Base-by-base conservation (phyloP, 140 eudicot species). In the Oenanthe javanica region DNA sequence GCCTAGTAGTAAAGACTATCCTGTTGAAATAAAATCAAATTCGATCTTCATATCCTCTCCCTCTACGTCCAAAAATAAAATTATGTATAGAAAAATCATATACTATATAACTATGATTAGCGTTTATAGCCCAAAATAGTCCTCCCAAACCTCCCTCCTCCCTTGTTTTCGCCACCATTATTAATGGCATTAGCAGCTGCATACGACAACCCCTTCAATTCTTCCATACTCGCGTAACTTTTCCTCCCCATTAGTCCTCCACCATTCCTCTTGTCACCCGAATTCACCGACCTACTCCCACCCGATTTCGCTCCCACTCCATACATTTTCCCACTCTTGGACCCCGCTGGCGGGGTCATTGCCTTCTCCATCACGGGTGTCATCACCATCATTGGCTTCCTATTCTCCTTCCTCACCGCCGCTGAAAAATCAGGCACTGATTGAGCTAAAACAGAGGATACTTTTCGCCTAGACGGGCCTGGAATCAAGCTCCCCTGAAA, bases 351-450 rank as follows among this genome's bases (percentile, higher is more conserved):
- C 10, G 95, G 97, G 18, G 97, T 93, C 45, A 67, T 81, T 9
- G 89, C 79, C 80, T 88, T 91, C 84, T 89, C 95, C 80, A 70
- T 67, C 87, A 87, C 54, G 40, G 96, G 90, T 9, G 91, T 89
- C 83, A 90, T 47, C 14, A 78, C 31, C 6, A 40, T 52, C 54
- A 77, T 25, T 48, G 98, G 99, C 81, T 83, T 88, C 82, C 98
- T 73, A 42, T 95, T 93, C 86, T 95, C 99, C 77, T 95, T 95
- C 77, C 99, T 82, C 82, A 91, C 21, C 5, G 75, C 91, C 13
- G 92, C 70, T 3, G 93, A 82, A 64, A 95, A 91, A 77, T 93
- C 98, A 5, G 99, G 99, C 54, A 94, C 99, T 0, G 96, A 92
- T 78, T 92, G 99, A 3, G 99, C 63, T 82, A 95, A 72, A 83